A percentile compares a stretch with the other conserved stretches of the same genome.
Conservation (phyloP, 1,284 basidiomycete genomes). For the Cryptococcus amylolentus region DNA sequence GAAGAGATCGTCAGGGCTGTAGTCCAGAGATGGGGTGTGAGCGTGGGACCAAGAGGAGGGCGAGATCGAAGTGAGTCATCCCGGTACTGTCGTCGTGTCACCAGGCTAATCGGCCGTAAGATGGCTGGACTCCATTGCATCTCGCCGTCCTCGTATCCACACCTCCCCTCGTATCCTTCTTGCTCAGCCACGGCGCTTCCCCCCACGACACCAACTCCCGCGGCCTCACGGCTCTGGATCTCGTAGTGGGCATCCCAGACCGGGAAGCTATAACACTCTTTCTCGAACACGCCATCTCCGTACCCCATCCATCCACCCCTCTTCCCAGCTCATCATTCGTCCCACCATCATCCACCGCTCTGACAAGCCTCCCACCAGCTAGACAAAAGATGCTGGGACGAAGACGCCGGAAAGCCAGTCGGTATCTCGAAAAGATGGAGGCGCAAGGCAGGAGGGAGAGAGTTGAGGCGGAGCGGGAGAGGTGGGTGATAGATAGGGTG, state of each 20-base stretch:
- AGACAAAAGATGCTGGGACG: conserved; percentile 52
- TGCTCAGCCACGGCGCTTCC: conserved; percentile 87
- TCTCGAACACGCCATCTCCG: conserved; percentile 54
- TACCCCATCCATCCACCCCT: conserved; percentile 16
- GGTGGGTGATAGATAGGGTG: conserved; percentile 55
- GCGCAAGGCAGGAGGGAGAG: conserved; percentile 59
- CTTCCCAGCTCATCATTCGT: conserved; percentile 1
- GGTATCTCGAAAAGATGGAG: conserved; percentile 49
- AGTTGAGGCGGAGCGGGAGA: conserved; percentile 57
- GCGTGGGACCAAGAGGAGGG: conserved; percentile 27
- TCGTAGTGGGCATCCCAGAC: conserved; percentile 73
- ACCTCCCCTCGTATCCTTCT: conserved; percentile 82
- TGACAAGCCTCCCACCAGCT: conserved; percentile 3
- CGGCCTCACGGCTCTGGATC: conserved; percentile 76
- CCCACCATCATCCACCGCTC: background rate
- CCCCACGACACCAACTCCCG: conserved; percentile 69
- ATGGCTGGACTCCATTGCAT: conserved; percentile 93
- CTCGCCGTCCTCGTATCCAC: conserved; percentile 85
- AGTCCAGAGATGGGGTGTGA: conserved; percentile 66
- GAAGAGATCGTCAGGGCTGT: conserved; percentile 82
- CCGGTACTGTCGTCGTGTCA: background rate
- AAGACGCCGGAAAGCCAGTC: conserved; percentile 60
- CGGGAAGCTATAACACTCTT: conserved; percentile 73
- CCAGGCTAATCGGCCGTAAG: conserved; percentile 48
- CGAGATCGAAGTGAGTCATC: conserved; percentile 20